Base-by-base conservation (phyloP, 2,329 filamentous ascomycete species). In the Drechslerella coelobrocha region DNA sequence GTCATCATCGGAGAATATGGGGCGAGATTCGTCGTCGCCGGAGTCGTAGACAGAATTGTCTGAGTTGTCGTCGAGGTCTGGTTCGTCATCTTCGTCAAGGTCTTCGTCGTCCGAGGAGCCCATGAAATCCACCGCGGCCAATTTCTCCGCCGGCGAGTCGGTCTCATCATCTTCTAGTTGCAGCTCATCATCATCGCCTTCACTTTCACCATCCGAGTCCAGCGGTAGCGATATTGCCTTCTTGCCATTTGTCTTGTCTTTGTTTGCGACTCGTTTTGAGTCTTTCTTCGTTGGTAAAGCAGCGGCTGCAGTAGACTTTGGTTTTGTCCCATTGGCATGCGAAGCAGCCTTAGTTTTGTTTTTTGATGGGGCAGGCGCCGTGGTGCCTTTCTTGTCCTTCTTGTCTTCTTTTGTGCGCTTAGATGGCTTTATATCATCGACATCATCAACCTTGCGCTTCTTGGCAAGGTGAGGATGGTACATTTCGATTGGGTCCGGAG, bases 1-100 rank as follows among this genome's bases (percentile, higher is more conserved):
- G 77, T 97, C 93, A 14, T 72, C 68, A 73, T 97, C 94, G 0
- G 94, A 97, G 83, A 96, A 99, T 83, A 96, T 91, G 73, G 88
- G 86, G 72, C 74, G 84, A 78, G 80, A 83, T 77, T 79, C 80
- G 45, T 86, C 84, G 73, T 92, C 90, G 10, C 56, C 68, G 8
- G 90, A 93, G 77, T 93, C 89, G 75, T 86, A 84, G 51, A 88
- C 85, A 0, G 88, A 88, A 74, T 82, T 81, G 53, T 83, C 83
- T 73, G 81, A 79, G 39, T 80, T 80, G 26, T 80, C 78, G 23
- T 79, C 80, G n/a, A 89, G 83, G 75, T 87, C 85, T 12, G 55
- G 66, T 47, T 68, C 63, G 41, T 56, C 61, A n/a, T 72, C 55
- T 19, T 80, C 78, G 21, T 78, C 80, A 9, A 89, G 83, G 74